Evolutionary conservation across 2,329 filamentous ascomycete species (phyloP), one percentile per base, ranked within the genome.

Genomic region (Emergomyces africanus): DNA sequence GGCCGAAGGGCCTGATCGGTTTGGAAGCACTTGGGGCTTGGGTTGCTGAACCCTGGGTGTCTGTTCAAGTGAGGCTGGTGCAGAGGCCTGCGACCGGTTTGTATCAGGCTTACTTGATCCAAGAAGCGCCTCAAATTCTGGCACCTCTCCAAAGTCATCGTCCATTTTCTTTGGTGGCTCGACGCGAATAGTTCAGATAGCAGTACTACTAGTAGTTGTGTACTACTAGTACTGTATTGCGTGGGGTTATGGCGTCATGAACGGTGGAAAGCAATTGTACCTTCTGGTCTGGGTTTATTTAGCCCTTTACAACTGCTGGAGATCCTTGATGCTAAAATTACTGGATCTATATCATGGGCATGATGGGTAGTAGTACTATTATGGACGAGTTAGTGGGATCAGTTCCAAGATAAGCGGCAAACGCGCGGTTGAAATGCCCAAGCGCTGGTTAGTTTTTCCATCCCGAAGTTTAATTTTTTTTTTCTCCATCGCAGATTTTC

Each of bases 1-100:
- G 5, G 87, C 84, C 18, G 88, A 90, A 3, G 87, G 86, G 1
- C 83, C 78, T 57, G 79, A 71, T 64, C 82, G 78, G 61, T 83
- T 81, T 0, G 89, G 82, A 2, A 96, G 79, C n/a, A 84, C 86
- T 75, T 96, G 91, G 0, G 91, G 92, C 60, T 86, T 95, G 12
- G 90, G 91, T 72, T 96, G 92, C 39, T 92, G 85, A 30, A 95
- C 80, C 67, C 85, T 87, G 44, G 77, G 68, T 39, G 61, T 41
- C 50, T 55, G 58, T 39, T 61, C 49, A n/a, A 78, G 71, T 61
- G 68, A 69, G 74, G 74, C 59, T 78, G 77, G 59, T 74, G 73
- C 57, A 72, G 62, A 59, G 68, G 70, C 51, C 63, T 28, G 60
- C 41, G 61, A 62, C 41, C 6, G 64, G 66, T 60, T 63, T 42